Percentiles rank a stretch among this genome's conserved stretches.
Conservation (phyloP, 1,139 yeast species). For the Yamadazyma aaseri region DNA sequence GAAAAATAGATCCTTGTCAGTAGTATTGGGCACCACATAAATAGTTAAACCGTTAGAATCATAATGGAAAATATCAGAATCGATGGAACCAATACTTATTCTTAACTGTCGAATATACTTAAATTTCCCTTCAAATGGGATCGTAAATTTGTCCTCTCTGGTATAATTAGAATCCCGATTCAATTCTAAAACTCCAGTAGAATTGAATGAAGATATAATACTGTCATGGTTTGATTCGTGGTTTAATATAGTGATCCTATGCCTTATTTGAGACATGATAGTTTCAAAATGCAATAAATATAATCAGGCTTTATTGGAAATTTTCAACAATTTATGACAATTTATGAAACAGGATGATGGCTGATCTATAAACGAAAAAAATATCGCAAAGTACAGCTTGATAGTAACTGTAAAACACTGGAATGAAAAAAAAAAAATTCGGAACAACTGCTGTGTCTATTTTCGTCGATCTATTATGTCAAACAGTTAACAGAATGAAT, state of each 20-base stretch:
- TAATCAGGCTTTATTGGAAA: no score
- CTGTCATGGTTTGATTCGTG: slow-evolving; percentile 25
- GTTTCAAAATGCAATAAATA: no score
- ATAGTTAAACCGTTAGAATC: slow-evolving; percentile 24
- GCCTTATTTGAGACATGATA: slow-evolving; percentile 21
- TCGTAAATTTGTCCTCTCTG: slow-evolving; percentile 16
- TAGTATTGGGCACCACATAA: slow-evolving; percentile 26
- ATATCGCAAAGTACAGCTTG: no score
- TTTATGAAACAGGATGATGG: no score
- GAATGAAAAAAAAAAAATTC: not conserved
- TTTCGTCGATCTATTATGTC: not conserved
- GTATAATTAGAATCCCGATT: slow-evolving; percentile 13
- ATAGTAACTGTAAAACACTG: slow-evolving; percentile 2
- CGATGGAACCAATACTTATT: slow-evolving; percentile 21
- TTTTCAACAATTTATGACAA: no score
- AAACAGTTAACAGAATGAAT: no score
- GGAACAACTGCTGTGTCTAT: not conserved
- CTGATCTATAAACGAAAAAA: no score
- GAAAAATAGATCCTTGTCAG: slow-evolving; percentile 20
- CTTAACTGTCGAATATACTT: slow-evolving; percentile 21
- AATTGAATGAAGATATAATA: slow-evolving; percentile 19
- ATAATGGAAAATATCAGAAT: slow-evolving; percentile 24
- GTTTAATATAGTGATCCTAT: slow-evolving; percentile 35
- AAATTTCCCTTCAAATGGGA: slow-evolving; percentile 8
- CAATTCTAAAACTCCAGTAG: slow-evolving; percentile 15